Percentiles rank a stretch among this genome's conserved stretches.
These are phyloP conservation scores for Tolypocladium inflatum DNA, from an alignment of 2,329 filamentous ascomycete genomes.

Conservation along the genomic window DNA sequence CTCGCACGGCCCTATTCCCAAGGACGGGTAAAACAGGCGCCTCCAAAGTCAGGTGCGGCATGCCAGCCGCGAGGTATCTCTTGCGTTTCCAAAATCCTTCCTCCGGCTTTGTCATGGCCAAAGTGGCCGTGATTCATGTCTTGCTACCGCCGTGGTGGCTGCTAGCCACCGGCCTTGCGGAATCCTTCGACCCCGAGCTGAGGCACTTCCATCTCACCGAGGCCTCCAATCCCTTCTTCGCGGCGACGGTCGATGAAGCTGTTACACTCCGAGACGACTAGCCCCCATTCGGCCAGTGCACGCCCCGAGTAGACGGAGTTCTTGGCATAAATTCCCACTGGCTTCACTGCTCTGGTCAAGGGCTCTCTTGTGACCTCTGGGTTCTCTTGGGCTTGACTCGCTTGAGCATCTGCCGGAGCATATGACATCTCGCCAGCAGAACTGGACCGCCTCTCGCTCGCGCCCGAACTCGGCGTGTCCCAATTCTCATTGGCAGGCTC, in stretches of 20 bases:
- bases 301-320: slow-evolving; percentile 57
- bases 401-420: neutral
- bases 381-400: neutral
- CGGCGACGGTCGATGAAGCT: slow-evolving; percentile 70
- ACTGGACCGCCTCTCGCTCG: neutral
- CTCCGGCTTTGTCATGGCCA: neutral
- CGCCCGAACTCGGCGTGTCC: neutral
- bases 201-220: slow-evolving; percentile 56
- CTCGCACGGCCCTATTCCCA: neutral
- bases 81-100: neutral
- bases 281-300: slow-evolving; percentile 68
- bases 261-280: slow-evolving; percentile 70
- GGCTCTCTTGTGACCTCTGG: slow-evolving; percentile 14
- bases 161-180: slow-evolving; percentile 23
- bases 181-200: slow-evolving; percentile 31
- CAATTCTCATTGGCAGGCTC: neutral
- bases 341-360: slow-evolving; percentile 35
- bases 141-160: neutral
- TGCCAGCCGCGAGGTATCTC: slow-evolving; percentile 1
- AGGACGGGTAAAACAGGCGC: neutral
- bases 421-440: neutral
- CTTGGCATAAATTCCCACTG: slow-evolving; percentile 32
- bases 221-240: slow-evolving; percentile 58
- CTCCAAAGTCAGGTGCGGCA: neutral
- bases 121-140: neutral